Evolutionary conservation across 805 yeast genomes (phyloP), one percentile per base, ranked within the genome.

Genomic region (Metschnikowia hibisci): DNA sequence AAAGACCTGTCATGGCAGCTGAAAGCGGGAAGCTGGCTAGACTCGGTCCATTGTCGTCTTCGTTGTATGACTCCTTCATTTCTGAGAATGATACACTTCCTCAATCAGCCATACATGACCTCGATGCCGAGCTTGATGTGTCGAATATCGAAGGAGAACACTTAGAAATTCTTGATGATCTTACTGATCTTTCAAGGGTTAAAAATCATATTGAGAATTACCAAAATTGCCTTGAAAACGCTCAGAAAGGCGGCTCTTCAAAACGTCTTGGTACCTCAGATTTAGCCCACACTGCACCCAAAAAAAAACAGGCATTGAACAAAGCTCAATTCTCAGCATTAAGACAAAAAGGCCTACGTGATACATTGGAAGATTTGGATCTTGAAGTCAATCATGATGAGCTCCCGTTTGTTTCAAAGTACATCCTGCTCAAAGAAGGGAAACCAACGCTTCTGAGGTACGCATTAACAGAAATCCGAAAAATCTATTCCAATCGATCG

Each of bases 1-100:
- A 63, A 34, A 63, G 63, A 38, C 70, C 71, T 6, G 51, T 42
- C 8, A 43, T 52, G 4, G 38, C 55, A 9, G 49, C 46, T 3
- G 39, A 40, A 8, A 27, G 34, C 16, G 41, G 38, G 4, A 32
- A 36, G 8, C 22, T 35, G 3, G 39, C 36, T 10, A 16, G 22
- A 16, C 32, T 34, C 14, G 37, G 45, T 4, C 36, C 41, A 11
- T 29, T 57, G 2, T 49, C 53, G 14, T 47, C 48, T 7, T 39
- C 58, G 12, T 55, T 59, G 12, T 55, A 55, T 36, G 37, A 40
- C 13, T 35, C 16, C 10, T 26, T 58, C 2, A 48, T 39, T 22
- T 47, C 52, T 6, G 33, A 29, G 3, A 42, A 39, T 12, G 34
- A 39, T 5, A 41, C 39, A 9, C 45, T 56, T 9, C 29, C 45